Base-by-base conservation (phyloP, 2,329 filamentous ascomycete species). In the Neocucurbitaria cava region DNA sequence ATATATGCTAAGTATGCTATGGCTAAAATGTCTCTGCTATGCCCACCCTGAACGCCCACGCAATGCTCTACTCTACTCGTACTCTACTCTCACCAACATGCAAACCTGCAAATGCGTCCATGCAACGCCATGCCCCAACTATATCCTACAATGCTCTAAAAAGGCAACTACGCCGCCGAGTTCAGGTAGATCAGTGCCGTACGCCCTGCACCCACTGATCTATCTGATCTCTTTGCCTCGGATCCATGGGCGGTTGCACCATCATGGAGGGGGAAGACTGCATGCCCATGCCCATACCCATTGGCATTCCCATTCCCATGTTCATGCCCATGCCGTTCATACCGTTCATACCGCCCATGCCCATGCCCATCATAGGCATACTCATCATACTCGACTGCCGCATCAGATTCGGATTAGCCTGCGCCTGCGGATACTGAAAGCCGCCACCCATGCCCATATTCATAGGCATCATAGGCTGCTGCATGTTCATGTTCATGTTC, bases 151-250 rank as follows among this genome's bases (percentile, higher is more conserved):
- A n/a, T n/a, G n/a, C n/a, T n/a, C n/a, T n/a, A n/a, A n/a, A n/a
- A n/a, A n/a, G n/a, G n/a, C n/a, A n/a, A n/a, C n/a, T n/a, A n/a
- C n/a, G n/a, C n/a, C n/a, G n/a, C n/a, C n/a, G 7, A 40, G 30
- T 24, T 20, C 17, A 36, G 30, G 24, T 10, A 24, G 21, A 43
- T 61, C 38, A 70, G 44, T 63, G 60, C 52, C 63, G 59, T 49
- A 80, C 69, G 43, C 75, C 70, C 63, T 82, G 78, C 65, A 85
- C 80, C 85, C 85, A 87, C 30, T 80, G 82, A 75, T 87, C 83
- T 72, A 87, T 86, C 54, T 83, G 76, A 54, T 82, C 83, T 49
- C 83, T 76, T 65, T 85, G 83, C 48, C 76, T 76, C 4, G 78
- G 73, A 66, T 84, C 78, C 67, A 82, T 74, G 1, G 64, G 62